Percentiles rank a stretch among this genome's conserved stretches.
These are phyloP conservation scores for Tetraselmis chui DNA, from an alignment of 139 green algal genomes.

Conservation along the genomic window DNA sequence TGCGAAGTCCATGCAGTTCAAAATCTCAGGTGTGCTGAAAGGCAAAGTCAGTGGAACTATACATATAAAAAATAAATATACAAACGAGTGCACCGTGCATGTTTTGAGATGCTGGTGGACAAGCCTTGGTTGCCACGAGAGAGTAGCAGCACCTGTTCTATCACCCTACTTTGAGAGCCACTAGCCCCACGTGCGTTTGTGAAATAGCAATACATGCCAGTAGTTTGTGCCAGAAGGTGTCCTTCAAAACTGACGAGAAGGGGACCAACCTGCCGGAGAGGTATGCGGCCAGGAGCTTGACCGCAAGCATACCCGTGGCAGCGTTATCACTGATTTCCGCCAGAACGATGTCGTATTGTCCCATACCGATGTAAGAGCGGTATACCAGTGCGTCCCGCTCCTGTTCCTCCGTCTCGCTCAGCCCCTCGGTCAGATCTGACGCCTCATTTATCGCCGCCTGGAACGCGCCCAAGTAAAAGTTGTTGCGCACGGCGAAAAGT, in stretches of 20 bases:
- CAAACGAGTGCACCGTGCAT: too few relatives aligned
- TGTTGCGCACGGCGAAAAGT: constrained; percentile 84
- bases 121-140: too few relatives aligned
- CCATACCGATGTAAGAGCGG: constrained; percentile 91
- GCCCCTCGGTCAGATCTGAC: constrained; percentile 50
- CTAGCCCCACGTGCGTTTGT: too few relatives aligned
- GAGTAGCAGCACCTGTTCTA: too few relatives aligned
- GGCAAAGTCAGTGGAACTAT: too few relatives aligned
- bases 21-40: too few relatives aligned
- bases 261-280: constrained; percentile 29
- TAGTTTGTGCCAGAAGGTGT: background rate
- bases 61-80: too few relatives aligned
- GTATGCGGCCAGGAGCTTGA: constrained; percentile 86
- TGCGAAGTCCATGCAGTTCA: too few relatives aligned
- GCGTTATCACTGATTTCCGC: constrained; percentile 71
- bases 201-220: constrained; percentile 5
- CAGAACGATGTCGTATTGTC: constrained; percentile 88
- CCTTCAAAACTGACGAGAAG: constrained; percentile 35
- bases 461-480: constrained; percentile 89
- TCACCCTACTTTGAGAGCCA: too few relatives aligned
- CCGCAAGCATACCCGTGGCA: constrained; percentile 71
- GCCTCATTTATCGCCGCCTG: constrained; percentile 88
- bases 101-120: too few relatives aligned
- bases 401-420: constrained; percentile 64
- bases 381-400: constrained; percentile 86